Conservation (phyloP, 306 rosid species). For the Acacia confusa region DNA sequence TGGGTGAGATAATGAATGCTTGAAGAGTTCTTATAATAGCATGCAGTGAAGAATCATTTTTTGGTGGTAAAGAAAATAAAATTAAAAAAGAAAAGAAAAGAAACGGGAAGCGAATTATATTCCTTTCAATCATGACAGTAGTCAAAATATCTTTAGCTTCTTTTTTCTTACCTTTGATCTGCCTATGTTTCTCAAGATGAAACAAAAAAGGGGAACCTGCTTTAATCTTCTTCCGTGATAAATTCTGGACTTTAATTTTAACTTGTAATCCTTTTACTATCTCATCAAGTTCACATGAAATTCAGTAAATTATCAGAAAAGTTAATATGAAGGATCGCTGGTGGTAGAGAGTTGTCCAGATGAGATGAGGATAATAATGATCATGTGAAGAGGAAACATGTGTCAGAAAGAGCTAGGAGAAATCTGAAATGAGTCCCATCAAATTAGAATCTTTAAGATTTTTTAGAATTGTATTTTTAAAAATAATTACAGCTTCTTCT, state of each 20-base stretch:
- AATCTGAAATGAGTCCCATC: constrained; percentile 13
- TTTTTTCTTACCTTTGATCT: constrained; percentile 46
- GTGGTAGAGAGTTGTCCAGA: constrained; percentile 32
- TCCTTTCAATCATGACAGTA: constrained; percentile 35
- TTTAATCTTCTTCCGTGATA: background rate
- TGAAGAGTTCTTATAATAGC: background rate
- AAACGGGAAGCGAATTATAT: constrained; percentile 27
- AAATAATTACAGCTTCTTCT: too few relatives aligned
- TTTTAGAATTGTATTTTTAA: too few relatives aligned
- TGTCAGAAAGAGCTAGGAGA: constrained; percentile 35
- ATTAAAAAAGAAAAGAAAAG: too few relatives aligned
- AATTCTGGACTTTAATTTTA: background rate
- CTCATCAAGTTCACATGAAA: background rate
- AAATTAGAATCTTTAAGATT: background rate
- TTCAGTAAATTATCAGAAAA: background rate
- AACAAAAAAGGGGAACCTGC: constrained; percentile 33
- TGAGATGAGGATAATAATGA: constrained; percentile 10
- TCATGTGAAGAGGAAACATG: constrained; percentile 1
- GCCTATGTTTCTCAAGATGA: constrained; percentile 1
- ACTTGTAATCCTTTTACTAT: background rate
- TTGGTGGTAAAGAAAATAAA: constrained; percentile 30
- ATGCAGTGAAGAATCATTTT: constrained; percentile 2
- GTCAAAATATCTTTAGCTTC: constrained; percentile 33
- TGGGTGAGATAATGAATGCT: background rate
- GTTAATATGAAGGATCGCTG: background rate